A percentile compares a stretch with the other conserved stretches of the same genome.
These are phyloP conservation scores for Russula sp. DNA, from an alignment of 768 basidiomycete species.

Conservation along the genomic window DNA sequence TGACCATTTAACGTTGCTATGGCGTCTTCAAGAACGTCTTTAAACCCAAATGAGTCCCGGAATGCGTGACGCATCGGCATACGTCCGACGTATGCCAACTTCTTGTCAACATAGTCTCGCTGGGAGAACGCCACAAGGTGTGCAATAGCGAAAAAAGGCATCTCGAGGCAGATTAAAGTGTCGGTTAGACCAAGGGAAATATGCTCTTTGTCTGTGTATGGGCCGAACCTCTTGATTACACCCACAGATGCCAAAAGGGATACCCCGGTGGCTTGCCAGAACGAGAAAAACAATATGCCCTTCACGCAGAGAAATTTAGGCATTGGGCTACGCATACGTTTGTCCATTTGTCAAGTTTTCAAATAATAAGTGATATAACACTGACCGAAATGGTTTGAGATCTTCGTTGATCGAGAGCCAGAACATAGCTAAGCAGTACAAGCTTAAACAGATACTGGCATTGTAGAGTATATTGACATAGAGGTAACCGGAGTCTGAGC, in stretches of 20 bases:
- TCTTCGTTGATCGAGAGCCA: slow-evolving; percentile 93
- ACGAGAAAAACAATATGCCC: slow-evolving; percentile 96
- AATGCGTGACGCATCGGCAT: slow-evolving; percentile 87
- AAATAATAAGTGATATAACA: slow-evolving; percentile 14
- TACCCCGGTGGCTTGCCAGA: slow-evolving; percentile 91
- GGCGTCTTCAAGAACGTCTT: slow-evolving; percentile 85
- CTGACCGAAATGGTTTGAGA: slow-evolving; percentile 82
- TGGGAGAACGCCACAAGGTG: slow-evolving; percentile 95
- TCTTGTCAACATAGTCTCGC: slow-evolving; percentile 76
- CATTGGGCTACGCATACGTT: slow-evolving; percentile 56
- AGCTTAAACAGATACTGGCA: slow-evolving; percentile 68
- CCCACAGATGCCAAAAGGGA: slow-evolving; percentile 85
- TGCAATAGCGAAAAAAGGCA: slow-evolving; percentile 94
- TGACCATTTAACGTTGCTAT: slow-evolving; percentile 79
- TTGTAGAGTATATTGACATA: slow-evolving; percentile 88
- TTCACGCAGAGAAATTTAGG: slow-evolving; percentile 99
- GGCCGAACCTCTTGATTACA: slow-evolving; percentile 73
- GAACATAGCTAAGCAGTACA: slow-evolving; percentile 94
- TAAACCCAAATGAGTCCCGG: slow-evolving; percentile 81
- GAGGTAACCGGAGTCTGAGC: slow-evolving; percentile 82
- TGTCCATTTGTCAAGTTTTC: slow-evolving; percentile 1
- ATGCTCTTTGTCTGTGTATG: slow-evolving; percentile 83
- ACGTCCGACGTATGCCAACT: slow-evolving; percentile 69
- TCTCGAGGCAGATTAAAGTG: slow-evolving; percentile 90
- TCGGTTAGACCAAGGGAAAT: slow-evolving; percentile 91